Base-by-base conservation (phyloP, 345 rosid genomes). In the Chamaenerion angustifolium region DNA sequence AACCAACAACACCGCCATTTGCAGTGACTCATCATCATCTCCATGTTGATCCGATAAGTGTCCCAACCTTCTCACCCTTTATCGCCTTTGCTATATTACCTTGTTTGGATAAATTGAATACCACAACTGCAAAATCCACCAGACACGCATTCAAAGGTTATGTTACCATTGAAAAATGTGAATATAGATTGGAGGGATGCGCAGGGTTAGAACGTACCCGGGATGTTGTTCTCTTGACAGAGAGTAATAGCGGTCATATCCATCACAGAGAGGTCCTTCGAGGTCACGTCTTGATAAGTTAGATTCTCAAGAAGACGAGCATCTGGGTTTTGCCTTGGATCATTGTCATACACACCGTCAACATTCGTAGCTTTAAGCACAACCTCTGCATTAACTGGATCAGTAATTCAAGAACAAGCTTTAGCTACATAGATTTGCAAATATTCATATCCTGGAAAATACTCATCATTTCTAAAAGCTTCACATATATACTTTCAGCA, bases 181-280 rank as follows among this genome's bases (percentile, higher is more conserved):
- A 13, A 13, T 8, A 15, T 42, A 14, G 16, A 16, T 16, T 18
- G 35, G 45, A n/a, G 4, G 12, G 35, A 11, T 4, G 4, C 10
- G 18, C 41, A 40, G 23, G 25, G 31, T 37, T 19, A 27, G 43
- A 40, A n/a, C 76, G 56, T 67, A 83, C 98, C 96, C 6, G 98
- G 96, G 58, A 90, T 86, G 64, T 81, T 83, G 54, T 90, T 90
- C 71, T 90, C 98, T 76, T 86, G 96, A 71, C 95, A 90, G 48
- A 92, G 65, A 44, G 98, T 86, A 58, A 83, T 72, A 60, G 96
- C 95, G 27, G 98, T 90, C 98, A 90, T 76, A 68, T 90, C 96
- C 98, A 90, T 90, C 3, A 90, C 96, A 0, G 95, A 86, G 50
- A 90, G 87, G 65, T 86, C 96, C 64, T 78, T 92, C 0, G 88